These are phyloP conservation scores for Pichia occidentalis DNA, from an alignment of 805 yeast species.

Conservation along the genomic window DNA sequence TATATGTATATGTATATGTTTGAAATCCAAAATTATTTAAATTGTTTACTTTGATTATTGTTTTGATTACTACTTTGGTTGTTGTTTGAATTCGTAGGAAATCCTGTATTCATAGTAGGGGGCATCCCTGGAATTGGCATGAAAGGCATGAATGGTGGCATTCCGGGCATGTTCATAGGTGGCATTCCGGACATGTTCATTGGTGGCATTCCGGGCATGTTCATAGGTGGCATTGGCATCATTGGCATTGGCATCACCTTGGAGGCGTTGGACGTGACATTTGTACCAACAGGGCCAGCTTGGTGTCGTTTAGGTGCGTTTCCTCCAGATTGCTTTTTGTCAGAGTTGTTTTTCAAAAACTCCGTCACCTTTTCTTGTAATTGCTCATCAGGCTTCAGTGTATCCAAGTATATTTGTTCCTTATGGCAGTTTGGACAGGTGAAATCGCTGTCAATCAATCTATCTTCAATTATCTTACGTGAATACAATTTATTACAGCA, in stretches of 20 bases:
- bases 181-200: constrained; percentile 21
- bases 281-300: constrained; percentile 10
- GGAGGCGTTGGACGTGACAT: constrained; percentile 17
- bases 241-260: constrained; percentile 11
- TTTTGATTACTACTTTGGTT: too few relatives aligned
- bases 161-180: constrained; percentile 18
- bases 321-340: constrained; percentile 4
- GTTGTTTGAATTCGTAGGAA: too few relatives aligned
- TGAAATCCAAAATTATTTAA: too few relatives aligned
- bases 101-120: too few relatives aligned
- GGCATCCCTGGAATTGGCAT: constrained; percentile 30
- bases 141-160: constrained; percentile 26
- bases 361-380: constrained; percentile 47
- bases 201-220: constrained; percentile 17
- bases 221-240: constrained; percentile 27
- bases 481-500: constrained; percentile 56
- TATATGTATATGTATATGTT: too few relatives aligned
- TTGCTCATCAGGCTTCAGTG: constrained; percentile 56
- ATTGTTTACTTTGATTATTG: too few relatives aligned
- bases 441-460: constrained; percentile 75
- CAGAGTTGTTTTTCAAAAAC: constrained; percentile 31
- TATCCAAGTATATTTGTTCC: constrained; percentile 71
- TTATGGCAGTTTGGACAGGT: constrained; percentile 82
- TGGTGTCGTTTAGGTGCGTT: constrained; percentile 17
- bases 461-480: constrained; percentile 54